Base-by-base conservation (phyloP, 2,329 filamentous ascomycete genomes). In the Fusarium sublunatum region DNA sequence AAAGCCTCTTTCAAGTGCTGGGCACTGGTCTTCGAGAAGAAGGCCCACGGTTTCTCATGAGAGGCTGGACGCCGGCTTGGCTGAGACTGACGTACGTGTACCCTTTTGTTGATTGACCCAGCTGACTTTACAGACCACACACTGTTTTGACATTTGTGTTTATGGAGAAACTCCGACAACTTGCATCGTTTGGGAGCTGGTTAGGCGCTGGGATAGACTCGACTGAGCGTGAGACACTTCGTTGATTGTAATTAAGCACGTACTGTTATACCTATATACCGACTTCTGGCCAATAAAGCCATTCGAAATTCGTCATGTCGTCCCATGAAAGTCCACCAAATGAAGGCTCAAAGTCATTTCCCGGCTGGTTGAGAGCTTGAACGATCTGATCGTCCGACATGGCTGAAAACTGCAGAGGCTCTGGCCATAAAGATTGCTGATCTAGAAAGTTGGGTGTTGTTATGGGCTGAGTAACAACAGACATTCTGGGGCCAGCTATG, bases 371-470 rank as follows among this genome's bases (percentile, higher is more conserved):
- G 26, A 90, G 81, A 5, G 87, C 86, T 62, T 89, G 86, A 6
- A 86, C 81, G 42, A 90, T 88, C 70, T 91, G 87, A 55, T 88
- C 83, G 54, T 89, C 86, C 1, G 88, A 90, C 88, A 91, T 91
- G 29, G 86, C 79, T 3, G 86, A 89, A 71, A 90, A 88, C 24
- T 87, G 85, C 22, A 89, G 68, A 5, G 84, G 80, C 58, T 85
- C 82, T 0, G 79, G 71, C 79, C 81, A 83, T 8, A 81, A 55
- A 6, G 70, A 43, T 3, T 69, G 66, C 40, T 74, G 71, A 6
- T 71, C 70, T 41, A 76, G 34, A 24, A 75, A 75, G 7, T 60
- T 67, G 0, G 66, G 65, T 6, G 67, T 67, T 7, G 70, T 51
- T 5, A 69, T 63, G 0, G 73, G 58, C 0, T 61, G 48, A 8